phyloP scores from a whole-genome alignment of 768 basidiomycete genomes.

The Phaeolepiota aurea region DNA sequence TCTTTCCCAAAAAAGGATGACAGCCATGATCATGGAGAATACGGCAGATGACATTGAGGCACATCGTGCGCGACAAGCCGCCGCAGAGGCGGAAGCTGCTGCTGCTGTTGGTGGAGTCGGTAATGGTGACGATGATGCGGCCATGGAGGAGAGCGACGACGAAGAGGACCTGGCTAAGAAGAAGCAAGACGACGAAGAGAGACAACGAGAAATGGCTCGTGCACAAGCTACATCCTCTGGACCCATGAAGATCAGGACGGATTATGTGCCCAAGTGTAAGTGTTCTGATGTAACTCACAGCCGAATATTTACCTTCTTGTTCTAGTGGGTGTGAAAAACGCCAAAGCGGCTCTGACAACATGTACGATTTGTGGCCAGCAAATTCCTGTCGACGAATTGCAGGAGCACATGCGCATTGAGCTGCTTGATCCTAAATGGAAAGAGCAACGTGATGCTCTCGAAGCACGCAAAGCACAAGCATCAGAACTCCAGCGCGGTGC shows the following conservation, averaged over 20 bases:
- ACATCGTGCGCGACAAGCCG: constrained; percentile 72
- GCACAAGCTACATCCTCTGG: constrained; percentile 71
- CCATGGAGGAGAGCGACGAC: constrained; percentile 85
- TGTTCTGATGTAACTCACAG: constrained; percentile 9
- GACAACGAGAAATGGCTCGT: constrained; percentile 61
- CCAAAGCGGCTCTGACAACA: constrained; percentile 68
- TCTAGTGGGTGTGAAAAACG: constrained; percentile 58
- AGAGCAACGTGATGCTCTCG: constrained; percentile 83
- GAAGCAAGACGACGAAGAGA: constrained; percentile 66
- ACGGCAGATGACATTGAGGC: constrained; percentile 83
- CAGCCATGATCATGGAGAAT: constrained; percentile 96
- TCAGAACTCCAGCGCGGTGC: constrained; percentile 86
- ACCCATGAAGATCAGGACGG: constrained; percentile 91
- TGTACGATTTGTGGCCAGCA: constrained; percentile 95
- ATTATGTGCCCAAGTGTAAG: constrained; percentile 91
- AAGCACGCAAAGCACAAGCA: constrained; percentile 84
- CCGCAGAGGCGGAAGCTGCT: constrained; percentile 78
- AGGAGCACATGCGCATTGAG: constrained; percentile 98
- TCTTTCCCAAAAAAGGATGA: constrained; percentile 95
- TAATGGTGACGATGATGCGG: constrained; percentile 46
- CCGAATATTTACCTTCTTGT: constrained; percentile 4
- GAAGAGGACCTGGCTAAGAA: constrained; percentile 59
- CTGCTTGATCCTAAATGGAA: constrained; percentile 97
- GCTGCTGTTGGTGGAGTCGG: constrained; percentile 68
- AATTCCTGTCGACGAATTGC: constrained; percentile 89